phyloP scores from a whole-genome alignment of 2,329 filamentous ascomycete genomes.

The Zopfia rhizophila region DNA sequence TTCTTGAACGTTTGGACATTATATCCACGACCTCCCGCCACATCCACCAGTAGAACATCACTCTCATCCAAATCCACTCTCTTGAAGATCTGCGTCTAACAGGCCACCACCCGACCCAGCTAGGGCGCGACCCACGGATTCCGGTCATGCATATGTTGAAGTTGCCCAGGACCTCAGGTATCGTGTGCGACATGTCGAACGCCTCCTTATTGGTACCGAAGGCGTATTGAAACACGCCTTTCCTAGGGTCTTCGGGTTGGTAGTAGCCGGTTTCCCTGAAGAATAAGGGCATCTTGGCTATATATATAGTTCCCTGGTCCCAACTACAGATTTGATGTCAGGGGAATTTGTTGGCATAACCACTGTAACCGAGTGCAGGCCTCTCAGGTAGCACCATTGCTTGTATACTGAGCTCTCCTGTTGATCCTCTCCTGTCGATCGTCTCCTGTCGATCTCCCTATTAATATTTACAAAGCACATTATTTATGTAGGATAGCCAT shows the following conservation, averaged over 20 bases:
- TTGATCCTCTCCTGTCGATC: no score
- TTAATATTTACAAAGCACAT: no score
- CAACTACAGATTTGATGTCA: no score
- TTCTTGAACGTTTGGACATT: constrained; percentile 13
- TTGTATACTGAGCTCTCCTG: no score
- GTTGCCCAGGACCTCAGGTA: constrained; percentile 9
- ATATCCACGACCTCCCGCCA: constrained; percentile 23
- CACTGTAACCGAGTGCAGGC: no score
- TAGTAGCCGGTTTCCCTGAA: constrained; percentile 19
- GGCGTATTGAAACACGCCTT: constrained; percentile 24
- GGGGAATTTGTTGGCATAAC: no score
- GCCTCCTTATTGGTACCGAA: constrained; percentile 15
- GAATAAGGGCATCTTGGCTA: constrained; percentile 15
- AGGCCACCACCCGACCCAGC: constrained; percentile 19
- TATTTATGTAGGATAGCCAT: no score
- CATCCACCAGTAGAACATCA: constrained; percentile 21
- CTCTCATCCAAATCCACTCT: constrained; percentile 4
- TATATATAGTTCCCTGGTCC: constrained; percentile 2
- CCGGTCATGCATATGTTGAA: constrained; percentile 24
- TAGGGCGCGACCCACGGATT: constrained; percentile 9
- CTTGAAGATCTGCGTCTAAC: constrained; percentile 5
- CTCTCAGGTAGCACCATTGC: no score
- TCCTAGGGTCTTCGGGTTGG: constrained; percentile 14
- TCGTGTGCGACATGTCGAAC: constrained; percentile 13
- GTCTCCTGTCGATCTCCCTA: no score